These are phyloP conservation scores for Talaromyces adpressus DNA, from an alignment of 495 filamentous ascomycete species.

Conservation along the genomic window DNA sequence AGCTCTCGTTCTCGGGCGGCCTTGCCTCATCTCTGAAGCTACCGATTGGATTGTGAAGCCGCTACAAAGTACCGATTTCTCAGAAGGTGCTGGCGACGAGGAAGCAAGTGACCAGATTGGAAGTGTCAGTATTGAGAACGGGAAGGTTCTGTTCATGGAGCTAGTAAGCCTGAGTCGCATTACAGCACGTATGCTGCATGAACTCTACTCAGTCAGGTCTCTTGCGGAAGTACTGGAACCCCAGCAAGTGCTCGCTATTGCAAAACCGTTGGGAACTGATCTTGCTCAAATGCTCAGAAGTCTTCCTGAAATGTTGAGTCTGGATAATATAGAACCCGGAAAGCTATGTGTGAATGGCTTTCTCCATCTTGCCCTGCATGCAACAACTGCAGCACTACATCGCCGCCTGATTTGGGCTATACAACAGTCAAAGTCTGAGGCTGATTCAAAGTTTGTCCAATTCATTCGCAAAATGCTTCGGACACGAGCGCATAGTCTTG, in stretches of 20 bases:
- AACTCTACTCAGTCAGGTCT: constrained; percentile 70
- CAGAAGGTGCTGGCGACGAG: constrained; percentile 51
- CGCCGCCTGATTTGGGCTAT: constrained; percentile 73
- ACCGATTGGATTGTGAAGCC: constrained; percentile 69
- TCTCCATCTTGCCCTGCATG: constrained; percentile 78
- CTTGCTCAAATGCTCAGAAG: constrained; percentile 73
- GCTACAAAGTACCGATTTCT: constrained; percentile 59
- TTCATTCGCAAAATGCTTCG: constrained; percentile 4
- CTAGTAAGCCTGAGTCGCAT: constrained; percentile 72
- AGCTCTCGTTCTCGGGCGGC: constrained; percentile 75
- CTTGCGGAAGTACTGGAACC: constrained; percentile 34
- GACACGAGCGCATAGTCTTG: background rate
- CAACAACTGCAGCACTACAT: constrained; percentile 79
- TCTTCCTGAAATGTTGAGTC: constrained; percentile 57
- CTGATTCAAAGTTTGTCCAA: constrained; percentile 49
- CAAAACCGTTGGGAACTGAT: constrained; percentile 77
- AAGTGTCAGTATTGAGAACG: constrained; percentile 57
- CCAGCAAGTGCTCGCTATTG: constrained; percentile 59
- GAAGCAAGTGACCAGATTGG: constrained; percentile 41
- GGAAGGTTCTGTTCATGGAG: constrained; percentile 60
- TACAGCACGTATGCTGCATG: constrained; percentile 69
- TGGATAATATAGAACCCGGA: constrained; percentile 44
- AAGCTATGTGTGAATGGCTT: constrained; percentile 60
- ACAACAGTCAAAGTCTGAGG: constrained; percentile 13
- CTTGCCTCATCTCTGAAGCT: constrained; percentile 60